A percentile compares a stretch with the other conserved stretches of the same genome.
Evolutionary conservation across 441 rosid genomes (phyloP).

Genomic region (Theobroma grandiflorum): DNA sequence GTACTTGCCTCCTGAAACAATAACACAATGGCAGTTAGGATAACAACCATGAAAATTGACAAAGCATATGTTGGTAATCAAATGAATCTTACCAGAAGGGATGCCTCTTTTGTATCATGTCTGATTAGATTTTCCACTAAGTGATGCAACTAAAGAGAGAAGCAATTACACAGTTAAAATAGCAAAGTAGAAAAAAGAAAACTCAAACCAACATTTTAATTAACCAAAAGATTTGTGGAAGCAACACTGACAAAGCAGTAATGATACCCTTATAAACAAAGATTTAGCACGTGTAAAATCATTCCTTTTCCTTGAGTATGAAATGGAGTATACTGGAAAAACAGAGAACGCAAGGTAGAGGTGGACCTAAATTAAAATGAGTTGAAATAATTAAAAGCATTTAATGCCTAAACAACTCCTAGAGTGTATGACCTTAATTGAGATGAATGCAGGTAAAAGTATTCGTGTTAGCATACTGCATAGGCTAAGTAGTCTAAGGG

Average conservation of each 20-base stretch:
- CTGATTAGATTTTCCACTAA: conserved; percentile 73
- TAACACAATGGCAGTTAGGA: conserved; percentile 26
- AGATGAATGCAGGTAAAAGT: conserved; percentile 12
- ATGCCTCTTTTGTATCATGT: conserved; percentile 59
- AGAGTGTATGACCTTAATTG: conserved; percentile 9
- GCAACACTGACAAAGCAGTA: conserved; percentile 12
- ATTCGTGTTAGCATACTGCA: background rate
- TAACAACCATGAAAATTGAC: conserved; percentile 28
- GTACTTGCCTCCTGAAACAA: conserved; percentile 65
- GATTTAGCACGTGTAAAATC: background rate
- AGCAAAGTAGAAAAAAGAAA: background rate
- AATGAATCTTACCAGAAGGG: conserved; percentile 58
- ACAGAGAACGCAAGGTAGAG: background rate
- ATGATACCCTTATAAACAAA: conserved; percentile 11
- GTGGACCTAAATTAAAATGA: background rate
- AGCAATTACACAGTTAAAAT: conserved; percentile 25
- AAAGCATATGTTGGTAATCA: conserved; percentile 24
- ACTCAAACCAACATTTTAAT: background rate
- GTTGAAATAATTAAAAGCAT: conserved; percentile 2
- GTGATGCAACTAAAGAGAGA: conserved; percentile 71
- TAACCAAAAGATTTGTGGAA: background rate
- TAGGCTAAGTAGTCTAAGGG: background rate
- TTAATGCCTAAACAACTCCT: background rate
- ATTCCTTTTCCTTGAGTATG: background rate
- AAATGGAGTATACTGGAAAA: conserved; percentile 1